A percentile compares a stretch with the other conserved stretches of the same genome.
These are phyloP conservation scores for Fraxinus dipetala DNA, from an alignment of 305 asterid species.

Conservation along the genomic window DNA sequence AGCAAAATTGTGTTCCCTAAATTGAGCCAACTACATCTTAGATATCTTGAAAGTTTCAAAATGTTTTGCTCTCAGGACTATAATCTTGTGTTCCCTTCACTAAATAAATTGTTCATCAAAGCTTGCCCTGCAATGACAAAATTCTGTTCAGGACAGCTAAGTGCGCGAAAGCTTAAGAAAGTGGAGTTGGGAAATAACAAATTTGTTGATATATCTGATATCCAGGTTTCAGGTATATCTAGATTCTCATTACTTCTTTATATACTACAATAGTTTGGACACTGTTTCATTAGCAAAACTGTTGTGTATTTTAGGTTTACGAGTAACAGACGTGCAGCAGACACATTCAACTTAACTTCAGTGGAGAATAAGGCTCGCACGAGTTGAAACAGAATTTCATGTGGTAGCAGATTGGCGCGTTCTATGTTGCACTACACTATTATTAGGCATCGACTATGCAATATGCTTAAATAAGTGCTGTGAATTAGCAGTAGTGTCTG, in stretches of 20 bases:
- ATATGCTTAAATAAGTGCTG: no score
- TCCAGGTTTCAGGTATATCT: not conserved
- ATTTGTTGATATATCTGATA: not conserved
- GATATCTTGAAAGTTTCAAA: not conserved
- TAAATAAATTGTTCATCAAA: not conserved
- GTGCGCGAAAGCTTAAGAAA: conserved; percentile 10
- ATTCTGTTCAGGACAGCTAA: not conserved
- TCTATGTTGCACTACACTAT: no score
- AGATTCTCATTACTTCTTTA: not conserved
- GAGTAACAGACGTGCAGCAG: no score
- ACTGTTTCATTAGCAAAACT: not conserved
- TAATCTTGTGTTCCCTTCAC: conserved; percentile 10
- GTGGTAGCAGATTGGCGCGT: no score
- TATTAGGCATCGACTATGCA: no score
- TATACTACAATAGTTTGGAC: not conserved
- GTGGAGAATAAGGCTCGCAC: no score
- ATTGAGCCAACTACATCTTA: not conserved
- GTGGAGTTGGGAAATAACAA: not conserved
- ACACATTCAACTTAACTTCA: no score
- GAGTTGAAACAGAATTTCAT: no score
- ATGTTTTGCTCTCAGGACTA: not conserved
- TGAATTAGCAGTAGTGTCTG: no score
- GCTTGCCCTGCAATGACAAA: not conserved
- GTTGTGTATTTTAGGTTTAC: not conserved
- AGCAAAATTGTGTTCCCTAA: conserved; percentile 3